Percentiles rank a stretch among this genome's conserved stretches.
phyloP scores from a whole-genome alignment of 805 yeast species.

The Spencermartinsiella europaea region DNA sequence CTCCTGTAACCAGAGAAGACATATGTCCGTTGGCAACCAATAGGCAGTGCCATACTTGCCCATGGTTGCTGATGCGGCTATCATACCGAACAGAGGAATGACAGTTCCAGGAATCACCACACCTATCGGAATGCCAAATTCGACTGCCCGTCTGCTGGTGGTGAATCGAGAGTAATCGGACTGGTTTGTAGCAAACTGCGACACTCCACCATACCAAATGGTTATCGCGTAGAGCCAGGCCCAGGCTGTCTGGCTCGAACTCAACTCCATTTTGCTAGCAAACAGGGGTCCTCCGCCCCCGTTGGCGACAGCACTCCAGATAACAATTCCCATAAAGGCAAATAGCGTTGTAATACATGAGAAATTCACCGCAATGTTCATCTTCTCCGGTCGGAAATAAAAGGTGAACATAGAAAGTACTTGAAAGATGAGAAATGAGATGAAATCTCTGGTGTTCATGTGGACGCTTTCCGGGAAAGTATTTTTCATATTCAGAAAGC shows the following conservation, averaged over 20 bases:
- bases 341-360: slow-evolving; percentile 37
- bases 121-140: slow-evolving; percentile 38
- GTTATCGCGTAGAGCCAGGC: slow-evolving; percentile 31
- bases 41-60: slow-evolving; percentile 37
- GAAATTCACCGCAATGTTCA: slow-evolving; percentile 33
- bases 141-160: slow-evolving; percentile 33
- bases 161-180: slow-evolving; percentile 42
- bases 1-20: slow-evolving; percentile 37
- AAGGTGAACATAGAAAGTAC: slow-evolving; percentile 39
- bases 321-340: slow-evolving; percentile 25
- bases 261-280: slow-evolving; percentile 36
- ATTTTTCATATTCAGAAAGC: slow-evolving; percentile 37
- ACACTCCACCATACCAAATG: slow-evolving; percentile 37
- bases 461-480: slow-evolving; percentile 36
- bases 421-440: slow-evolving; percentile 43
- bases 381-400: slow-evolving; percentile 25
- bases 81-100: slow-evolving; percentile 44
- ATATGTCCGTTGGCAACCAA: slow-evolving; percentile 44
- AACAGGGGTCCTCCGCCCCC: slow-evolving; percentile 28
- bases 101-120: slow-evolving; percentile 39
- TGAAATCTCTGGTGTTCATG: slow-evolving; percentile 33
- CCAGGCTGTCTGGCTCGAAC: slow-evolving; percentile 5
- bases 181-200: slow-evolving; percentile 39
- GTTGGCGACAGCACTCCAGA: slow-evolving; percentile 20
- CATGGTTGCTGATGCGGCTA: slow-evolving; percentile 42